Conservation (phyloP, 2,329 filamentous ascomycete species). For the Laburnicola sp. region DNA sequence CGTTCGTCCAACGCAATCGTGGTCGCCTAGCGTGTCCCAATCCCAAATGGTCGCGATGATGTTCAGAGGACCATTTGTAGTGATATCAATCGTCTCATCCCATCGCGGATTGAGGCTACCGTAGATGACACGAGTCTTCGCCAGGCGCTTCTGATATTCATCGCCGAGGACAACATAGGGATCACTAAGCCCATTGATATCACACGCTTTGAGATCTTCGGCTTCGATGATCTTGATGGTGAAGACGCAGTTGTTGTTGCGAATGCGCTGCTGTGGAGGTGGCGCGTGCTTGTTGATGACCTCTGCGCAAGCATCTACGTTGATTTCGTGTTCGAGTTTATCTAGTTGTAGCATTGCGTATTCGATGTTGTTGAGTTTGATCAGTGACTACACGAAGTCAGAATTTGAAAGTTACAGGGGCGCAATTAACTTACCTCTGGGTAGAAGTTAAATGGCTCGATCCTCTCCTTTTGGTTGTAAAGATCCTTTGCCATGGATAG, state of each 20-base stretch:
- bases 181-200: constrained; percentile 90
- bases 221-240: constrained; percentile 98
- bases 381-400: constrained; percentile 70
- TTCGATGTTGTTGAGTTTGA: constrained; percentile 97
- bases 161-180: constrained; percentile 96
- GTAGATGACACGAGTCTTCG: constrained; percentile 91
- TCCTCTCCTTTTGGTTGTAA: constrained; percentile 87
- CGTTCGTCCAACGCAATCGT: constrained; percentile 96
- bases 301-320: constrained; percentile 86
- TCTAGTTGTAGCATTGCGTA: constrained; percentile 92
- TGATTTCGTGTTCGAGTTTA: constrained; percentile 83
- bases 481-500: constrained; percentile 92
- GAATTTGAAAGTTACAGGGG: background rate
- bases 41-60: constrained; percentile 98
- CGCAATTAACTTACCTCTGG: constrained; percentile 66
- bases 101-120: constrained; percentile 89
- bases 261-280: constrained; percentile 67
- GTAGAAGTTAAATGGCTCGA: constrained; percentile 96
- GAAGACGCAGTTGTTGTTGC: constrained; percentile 89
- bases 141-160: constrained; percentile 94
- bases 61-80: constrained; percentile 86
- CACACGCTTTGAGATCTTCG: constrained; percentile 97
- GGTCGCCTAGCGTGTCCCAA: constrained; percentile 94
- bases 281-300: constrained; percentile 76
- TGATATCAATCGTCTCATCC: constrained; percentile 97